A percentile compares a stretch with the other conserved stretches of the same genome.
These are phyloP conservation scores for Trichoderma asperelloides DNA, from an alignment of 495 filamentous ascomycete genomes.

Conservation along the genomic window DNA sequence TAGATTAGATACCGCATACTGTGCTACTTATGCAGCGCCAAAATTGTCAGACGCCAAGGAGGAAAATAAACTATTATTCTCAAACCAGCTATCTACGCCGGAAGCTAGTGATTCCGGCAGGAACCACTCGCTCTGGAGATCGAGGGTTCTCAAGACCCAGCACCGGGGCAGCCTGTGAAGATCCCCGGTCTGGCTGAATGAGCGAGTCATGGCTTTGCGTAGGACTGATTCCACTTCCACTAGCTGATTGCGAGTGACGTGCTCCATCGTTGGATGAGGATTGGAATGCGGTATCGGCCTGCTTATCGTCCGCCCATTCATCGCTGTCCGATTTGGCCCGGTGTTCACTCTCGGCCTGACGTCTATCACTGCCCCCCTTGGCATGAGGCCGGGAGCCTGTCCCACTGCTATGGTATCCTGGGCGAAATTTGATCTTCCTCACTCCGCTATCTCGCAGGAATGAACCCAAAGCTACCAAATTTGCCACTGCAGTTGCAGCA, in stretches of 20 bases:
- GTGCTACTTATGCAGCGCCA: neutral
- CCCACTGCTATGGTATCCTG: constrained; percentile 19
- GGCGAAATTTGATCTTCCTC: constrained; percentile 52
- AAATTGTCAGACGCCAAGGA: neutral
- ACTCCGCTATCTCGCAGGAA: constrained; percentile 56
- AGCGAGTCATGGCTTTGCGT: constrained; percentile 5
- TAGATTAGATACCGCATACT: too few species aligned
- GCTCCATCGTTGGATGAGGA: neutral
- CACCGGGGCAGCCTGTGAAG: neutral
- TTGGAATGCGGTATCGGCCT: neutral
- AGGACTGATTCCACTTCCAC: neutral
- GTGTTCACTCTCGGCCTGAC: neutral
- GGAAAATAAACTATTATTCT: neutral
- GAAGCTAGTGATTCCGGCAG: neutral
- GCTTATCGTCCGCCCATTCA: neutral
- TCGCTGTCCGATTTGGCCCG: neutral
- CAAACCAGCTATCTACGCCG: neutral
- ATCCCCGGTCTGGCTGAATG: neutral
- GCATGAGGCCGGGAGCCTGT: neutral
- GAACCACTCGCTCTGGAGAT: neutral
- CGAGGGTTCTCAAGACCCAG: neutral
- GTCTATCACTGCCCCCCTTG: neutral
- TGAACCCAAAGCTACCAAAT: constrained; percentile 54
- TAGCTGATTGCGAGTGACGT: neutral
- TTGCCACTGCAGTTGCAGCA: constrained; percentile 52